Conservation (phyloP, 805 yeast genomes). For the Candida manassasensis region DNA sequence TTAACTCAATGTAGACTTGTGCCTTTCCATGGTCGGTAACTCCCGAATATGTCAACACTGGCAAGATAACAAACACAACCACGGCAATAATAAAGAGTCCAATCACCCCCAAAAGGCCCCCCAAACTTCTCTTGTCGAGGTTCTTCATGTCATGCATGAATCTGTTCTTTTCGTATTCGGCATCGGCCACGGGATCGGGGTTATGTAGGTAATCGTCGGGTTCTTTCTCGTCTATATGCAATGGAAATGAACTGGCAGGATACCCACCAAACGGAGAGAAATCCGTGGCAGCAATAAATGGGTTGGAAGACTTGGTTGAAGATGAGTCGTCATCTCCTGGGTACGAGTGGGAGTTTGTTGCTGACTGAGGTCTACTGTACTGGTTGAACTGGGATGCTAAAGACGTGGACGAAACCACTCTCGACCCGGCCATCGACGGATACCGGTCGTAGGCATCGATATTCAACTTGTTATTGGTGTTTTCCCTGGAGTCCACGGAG, state of each 20-base stretch:
- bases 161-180: constrained; percentile 70
- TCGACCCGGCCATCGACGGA: constrained; percentile 55
- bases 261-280: constrained; percentile 96
- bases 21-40: constrained; percentile 29
- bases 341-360: background rate
- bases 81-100: constrained; percentile 53
- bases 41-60: constrained; percentile 82
- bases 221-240: constrained; percentile 88
- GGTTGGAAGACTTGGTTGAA: background rate
- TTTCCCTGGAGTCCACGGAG: background rate
- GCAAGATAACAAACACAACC: constrained; percentile 69
- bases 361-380: background rate
- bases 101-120: constrained; percentile 58
- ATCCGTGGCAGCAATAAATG: constrained; percentile 28
- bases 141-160: constrained; percentile 59
- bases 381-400: constrained; percentile 1
- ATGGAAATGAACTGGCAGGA: constrained; percentile 89
- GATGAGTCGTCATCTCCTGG: background rate
- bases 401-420: constrained; percentile 49
- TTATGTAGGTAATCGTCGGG: constrained; percentile 93
- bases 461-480: background rate
- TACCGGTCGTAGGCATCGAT: constrained; percentile 48
- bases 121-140: constrained; percentile 58
- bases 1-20: constrained; percentile 39
- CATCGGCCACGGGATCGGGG: constrained; percentile 93